Conservation (phyloP, 352 stramenopile species). For the Globisporangium irregulare region DNA sequence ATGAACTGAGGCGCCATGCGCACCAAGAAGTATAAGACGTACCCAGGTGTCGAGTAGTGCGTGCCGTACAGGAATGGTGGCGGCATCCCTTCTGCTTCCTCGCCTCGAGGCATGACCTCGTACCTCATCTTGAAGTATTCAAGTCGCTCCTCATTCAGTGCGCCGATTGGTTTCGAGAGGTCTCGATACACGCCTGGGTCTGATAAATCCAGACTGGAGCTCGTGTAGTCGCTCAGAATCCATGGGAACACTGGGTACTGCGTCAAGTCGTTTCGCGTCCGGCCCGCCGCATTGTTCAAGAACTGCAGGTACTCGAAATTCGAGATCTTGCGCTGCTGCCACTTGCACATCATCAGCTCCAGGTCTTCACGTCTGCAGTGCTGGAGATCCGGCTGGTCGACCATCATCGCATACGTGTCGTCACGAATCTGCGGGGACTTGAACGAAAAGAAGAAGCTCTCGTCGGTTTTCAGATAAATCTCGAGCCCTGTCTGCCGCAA, state of each 20-base stretch:
- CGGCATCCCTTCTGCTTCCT: slow-evolving; percentile 71
- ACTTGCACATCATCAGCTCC: slow-evolving; percentile 77
- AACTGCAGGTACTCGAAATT: slow-evolving; percentile 94
- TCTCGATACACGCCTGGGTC: slow-evolving; percentile 89
- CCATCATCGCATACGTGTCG: slow-evolving; percentile 80
- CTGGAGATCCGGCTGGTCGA: slow-evolving; percentile 66
- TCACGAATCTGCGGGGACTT: slow-evolving; percentile 56
- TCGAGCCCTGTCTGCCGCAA: slow-evolving; percentile 88
- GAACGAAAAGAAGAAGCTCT: slow-evolving; percentile 86
- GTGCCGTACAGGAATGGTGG: slow-evolving; percentile 98
- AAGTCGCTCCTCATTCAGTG: slow-evolving; percentile 87
- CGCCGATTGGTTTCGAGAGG: slow-evolving; percentile 94
- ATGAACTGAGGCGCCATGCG: slow-evolving; percentile 95
- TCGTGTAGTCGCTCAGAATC: slow-evolving; percentile 92
- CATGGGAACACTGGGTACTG: slow-evolving; percentile 98
- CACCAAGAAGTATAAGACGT: slow-evolving; percentile 98
- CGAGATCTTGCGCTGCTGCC: slow-evolving; percentile 86
- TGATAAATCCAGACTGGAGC: slow-evolving; percentile 78
- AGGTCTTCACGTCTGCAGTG: slow-evolving; percentile 50
- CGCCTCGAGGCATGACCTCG: slow-evolving; percentile 84
- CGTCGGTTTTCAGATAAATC: slow-evolving; percentile 65
- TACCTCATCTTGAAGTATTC: slow-evolving; percentile 88
- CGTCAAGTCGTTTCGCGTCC: slow-evolving; percentile 88
- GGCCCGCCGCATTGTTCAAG: slow-evolving; percentile 85
- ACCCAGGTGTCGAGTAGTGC: slow-evolving; percentile 91